Percentiles rank a stretch among this genome's conserved stretches.
Conservation (phyloP, 805 yeast genomes). For the Ogataea allantospora region DNA sequence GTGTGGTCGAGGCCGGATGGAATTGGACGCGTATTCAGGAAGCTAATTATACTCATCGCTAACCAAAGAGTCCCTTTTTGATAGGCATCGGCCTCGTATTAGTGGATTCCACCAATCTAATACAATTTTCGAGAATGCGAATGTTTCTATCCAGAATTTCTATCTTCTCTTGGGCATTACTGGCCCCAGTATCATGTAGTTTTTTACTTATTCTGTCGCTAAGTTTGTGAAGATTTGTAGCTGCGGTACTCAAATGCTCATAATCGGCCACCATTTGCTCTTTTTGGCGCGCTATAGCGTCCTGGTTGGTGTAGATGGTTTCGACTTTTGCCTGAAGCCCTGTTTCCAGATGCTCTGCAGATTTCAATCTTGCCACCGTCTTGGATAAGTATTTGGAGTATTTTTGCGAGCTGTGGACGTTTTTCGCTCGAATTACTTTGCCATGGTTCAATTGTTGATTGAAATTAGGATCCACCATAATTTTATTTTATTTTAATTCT, state of each 20-base stretch:
- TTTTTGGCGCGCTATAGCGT: conserved; percentile 25
- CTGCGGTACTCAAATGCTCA: conserved; percentile 10
- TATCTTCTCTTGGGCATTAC: conserved; percentile 49
- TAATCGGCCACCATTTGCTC: conserved; percentile 16
- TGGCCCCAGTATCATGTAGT: conserved; percentile 14
- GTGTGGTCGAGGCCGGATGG: conserved; percentile 85
- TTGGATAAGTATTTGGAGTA: conserved; percentile 24
- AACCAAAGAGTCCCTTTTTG: conserved; percentile 23
- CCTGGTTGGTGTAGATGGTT: conserved; percentile 32
- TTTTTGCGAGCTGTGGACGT: conserved; percentile 20
- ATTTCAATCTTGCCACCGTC: conserved; percentile 17
- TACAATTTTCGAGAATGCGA: conserved; percentile 63
- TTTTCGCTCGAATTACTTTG: conserved; percentile 22
- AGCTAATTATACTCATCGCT: neutral
- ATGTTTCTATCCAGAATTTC: conserved; percentile 72
- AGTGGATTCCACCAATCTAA: conserved; percentile 35
- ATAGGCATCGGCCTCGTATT: conserved; percentile 18
- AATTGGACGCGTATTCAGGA: conserved; percentile 60
- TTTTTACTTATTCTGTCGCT: conserved; percentile 18
- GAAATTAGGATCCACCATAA: conserved; percentile 24
- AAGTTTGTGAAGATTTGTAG: conserved; percentile 15
- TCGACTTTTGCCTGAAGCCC: conserved; percentile 26
- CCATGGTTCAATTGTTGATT: conserved; percentile 26
- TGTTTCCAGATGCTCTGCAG: conserved; percentile 19
- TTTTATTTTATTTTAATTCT: conserved; percentile 1